Conservation (phyloP, 768 basidiomycete genomes). For the Lactarius akahatsu region DNA sequence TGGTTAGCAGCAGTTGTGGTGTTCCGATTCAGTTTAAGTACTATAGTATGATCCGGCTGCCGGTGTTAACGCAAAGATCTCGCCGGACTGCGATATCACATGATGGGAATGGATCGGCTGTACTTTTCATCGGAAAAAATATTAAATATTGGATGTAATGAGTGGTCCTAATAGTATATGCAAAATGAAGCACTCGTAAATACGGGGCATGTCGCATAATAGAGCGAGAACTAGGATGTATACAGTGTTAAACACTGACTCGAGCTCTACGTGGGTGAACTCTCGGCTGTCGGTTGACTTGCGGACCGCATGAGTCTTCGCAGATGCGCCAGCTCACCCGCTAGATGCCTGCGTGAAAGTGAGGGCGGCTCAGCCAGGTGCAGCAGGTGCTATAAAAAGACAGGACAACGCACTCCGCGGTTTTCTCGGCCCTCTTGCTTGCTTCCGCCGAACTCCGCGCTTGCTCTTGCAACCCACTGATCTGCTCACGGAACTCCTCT, state of each 20-base stretch:
- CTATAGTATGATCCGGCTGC: neutral
- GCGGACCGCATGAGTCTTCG: constrained; percentile 70
- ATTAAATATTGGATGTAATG: constrained; percentile 22
- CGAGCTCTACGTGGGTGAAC: constrained; percentile 17
- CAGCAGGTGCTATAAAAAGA: neutral
- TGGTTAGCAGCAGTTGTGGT: neutral
- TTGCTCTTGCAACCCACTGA: constrained; percentile 50
- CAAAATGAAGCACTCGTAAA: constrained; percentile 24
- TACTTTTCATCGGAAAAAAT: neutral
- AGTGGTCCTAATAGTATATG: constrained; percentile 22
- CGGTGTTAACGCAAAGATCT: neutral
- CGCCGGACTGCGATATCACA: neutral
- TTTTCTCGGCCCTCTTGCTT: constrained; percentile 56
- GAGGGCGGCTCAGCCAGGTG: constrained; percentile 15
- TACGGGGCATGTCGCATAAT: constrained; percentile 7
- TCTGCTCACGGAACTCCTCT: constrained; percentile 57
- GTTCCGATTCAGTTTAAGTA: neutral
- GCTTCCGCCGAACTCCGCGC: constrained; percentile 54
- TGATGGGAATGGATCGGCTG: neutral
- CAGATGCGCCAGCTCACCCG: constrained; percentile 65
- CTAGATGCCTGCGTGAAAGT: constrained; percentile 46
- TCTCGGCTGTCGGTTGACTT: constrained; percentile 30
- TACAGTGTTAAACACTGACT: neutral
- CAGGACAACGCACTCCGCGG: constrained; percentile 54
- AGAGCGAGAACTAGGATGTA: too few relatives aligned